Conservation (phyloP, 768 basidiomycete genomes). For the Leucosporidium yakuticum region DNA sequence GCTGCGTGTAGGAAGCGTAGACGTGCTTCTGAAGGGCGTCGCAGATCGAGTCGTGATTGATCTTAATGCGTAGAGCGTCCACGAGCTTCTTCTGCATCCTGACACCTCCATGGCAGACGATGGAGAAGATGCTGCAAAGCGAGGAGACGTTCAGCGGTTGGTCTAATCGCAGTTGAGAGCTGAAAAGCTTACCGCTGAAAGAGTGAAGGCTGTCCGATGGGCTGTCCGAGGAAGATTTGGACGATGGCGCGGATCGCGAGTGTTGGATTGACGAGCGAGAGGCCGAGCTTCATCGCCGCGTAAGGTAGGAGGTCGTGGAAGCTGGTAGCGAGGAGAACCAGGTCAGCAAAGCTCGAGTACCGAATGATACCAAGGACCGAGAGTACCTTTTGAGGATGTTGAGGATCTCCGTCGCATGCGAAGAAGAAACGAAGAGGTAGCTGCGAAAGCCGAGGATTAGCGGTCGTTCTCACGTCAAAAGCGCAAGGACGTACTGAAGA, state of each 20-base stretch:
- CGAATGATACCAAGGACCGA: neutral
- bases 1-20: conserved; percentile 12
- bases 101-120: conserved; percentile 18
- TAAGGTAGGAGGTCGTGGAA: conserved; percentile 33
- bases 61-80: conserved; percentile 17
- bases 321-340: neutral
- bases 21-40: conserved; percentile 22
- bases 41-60: conserved; percentile 9
- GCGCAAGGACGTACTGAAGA: conserved; percentile 17
- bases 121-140: conserved; percentile 23
- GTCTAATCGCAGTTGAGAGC: too few relatives aligned
- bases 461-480: too few relatives aligned
- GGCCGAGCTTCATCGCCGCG: conserved; percentile 24
- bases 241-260: conserved; percentile 32
- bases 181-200: conserved; percentile 21
- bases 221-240: conserved; percentile 31
- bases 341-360: neutral
- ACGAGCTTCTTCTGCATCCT: conserved; percentile 21
- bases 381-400: conserved; percentile 25
- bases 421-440: conserved; percentile 26
- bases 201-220: conserved; percentile 19
- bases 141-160: neutral
- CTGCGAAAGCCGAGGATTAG: neutral
- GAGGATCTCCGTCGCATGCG: conserved; percentile 19
- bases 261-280: conserved; percentile 30